Evolutionary conservation across 805 yeast genomes (phyloP).

Genomic region (Helenozyma baotianmanensis): DNA sequence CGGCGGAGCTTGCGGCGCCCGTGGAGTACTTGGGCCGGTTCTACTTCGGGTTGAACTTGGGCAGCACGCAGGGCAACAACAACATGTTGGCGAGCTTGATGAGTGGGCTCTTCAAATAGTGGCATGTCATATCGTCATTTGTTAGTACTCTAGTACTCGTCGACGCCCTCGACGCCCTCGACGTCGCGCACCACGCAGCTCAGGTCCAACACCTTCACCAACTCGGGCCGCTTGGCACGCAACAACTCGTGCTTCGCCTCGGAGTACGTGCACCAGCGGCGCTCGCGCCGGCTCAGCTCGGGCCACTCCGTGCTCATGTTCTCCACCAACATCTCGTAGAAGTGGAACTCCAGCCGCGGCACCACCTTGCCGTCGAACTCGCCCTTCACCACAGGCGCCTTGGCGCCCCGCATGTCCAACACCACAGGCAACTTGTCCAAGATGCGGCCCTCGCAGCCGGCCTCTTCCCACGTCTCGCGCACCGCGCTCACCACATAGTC

Average conservation of each 20-base stretch:
- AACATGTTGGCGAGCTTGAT: constrained; percentile 57
- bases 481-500: constrained; percentile 52
- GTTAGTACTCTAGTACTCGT: constrained; percentile 4
- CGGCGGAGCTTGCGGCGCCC: constrained; percentile 38
- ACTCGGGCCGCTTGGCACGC: constrained; percentile 60
- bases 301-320: constrained; percentile 69
- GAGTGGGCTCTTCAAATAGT: constrained; percentile 45
- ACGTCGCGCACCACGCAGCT: constrained; percentile 45
- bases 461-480: constrained; percentile 98
- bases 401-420: constrained; percentile 46
- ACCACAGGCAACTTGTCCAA: constrained; percentile 56
- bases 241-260: constrained; percentile 62
- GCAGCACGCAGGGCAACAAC: constrained; percentile 35
- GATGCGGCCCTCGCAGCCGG: constrained; percentile 76
- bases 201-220: constrained; percentile 56
- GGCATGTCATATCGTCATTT: not conserved
- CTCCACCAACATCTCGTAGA: constrained; percentile 69
- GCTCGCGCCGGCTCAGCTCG: constrained; percentile 54
- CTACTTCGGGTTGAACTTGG: constrained; percentile 54
- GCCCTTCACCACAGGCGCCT: constrained; percentile 34
- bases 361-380: constrained; percentile 35
- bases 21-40: constrained; percentile 55
- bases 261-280: constrained; percentile 71
- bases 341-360: constrained; percentile 84
- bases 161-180: constrained; percentile 7